A percentile compares a stretch with the other conserved stretches of the same genome.
These are phyloP conservation scores for Grosmannia penicillata DNA, from an alignment of 2,329 filamentous ascomycete genomes.

Conservation along the genomic window DNA sequence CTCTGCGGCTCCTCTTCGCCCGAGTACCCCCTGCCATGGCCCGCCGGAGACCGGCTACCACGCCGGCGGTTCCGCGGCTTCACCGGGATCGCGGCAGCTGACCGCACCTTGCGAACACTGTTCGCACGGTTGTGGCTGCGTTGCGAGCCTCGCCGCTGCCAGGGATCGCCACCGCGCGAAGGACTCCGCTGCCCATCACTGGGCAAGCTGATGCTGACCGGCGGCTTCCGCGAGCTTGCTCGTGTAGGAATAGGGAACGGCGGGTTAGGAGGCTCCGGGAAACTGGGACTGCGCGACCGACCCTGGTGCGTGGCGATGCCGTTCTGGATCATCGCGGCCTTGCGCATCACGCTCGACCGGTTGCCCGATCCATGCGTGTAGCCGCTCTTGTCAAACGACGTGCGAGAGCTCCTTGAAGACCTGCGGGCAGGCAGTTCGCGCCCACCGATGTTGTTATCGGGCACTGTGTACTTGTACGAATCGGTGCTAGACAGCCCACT, in stretches of 20 bases:
- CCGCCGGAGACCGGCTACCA: slow-evolving; percentile 46
- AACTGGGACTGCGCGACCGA: slow-evolving; percentile 50
- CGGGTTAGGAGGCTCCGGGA: slow-evolving; percentile 46
- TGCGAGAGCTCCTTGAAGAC: slow-evolving; percentile 17
- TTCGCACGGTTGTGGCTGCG: slow-evolving; percentile 36
- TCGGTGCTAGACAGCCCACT: slow-evolving; percentile 22
- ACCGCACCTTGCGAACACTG: slow-evolving; percentile 72
- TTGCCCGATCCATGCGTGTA: slow-evolving; percentile 20
- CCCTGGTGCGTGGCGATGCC: slow-evolving; percentile 56
- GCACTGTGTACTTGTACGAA: slow-evolving; percentile 26
- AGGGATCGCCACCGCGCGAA: slow-evolving; percentile 42
- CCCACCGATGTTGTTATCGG: slow-evolving; percentile 15
- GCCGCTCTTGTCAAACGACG: slow-evolving; percentile 23
- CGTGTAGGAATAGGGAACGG: slow-evolving; percentile 87
- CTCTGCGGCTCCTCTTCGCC: slow-evolving; percentile 54
- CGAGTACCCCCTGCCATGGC: slow-evolving; percentile 34
- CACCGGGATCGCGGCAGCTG: slow-evolving; percentile 57
- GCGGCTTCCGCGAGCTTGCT: slow-evolving; percentile 68
- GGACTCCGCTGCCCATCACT: slow-evolving; percentile 68
- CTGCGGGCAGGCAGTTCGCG: too few species aligned
- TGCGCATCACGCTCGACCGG: slow-evolving; percentile 52
- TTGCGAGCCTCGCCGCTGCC: slow-evolving; percentile 35
- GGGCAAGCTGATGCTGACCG: slow-evolving; percentile 46
- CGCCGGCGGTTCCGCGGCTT: slow-evolving; percentile 24
- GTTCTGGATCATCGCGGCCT: slow-evolving; percentile 66